Conservation (phyloP, 371 early-diverging fungal genomes). For the Mortierella sp. region DNA sequence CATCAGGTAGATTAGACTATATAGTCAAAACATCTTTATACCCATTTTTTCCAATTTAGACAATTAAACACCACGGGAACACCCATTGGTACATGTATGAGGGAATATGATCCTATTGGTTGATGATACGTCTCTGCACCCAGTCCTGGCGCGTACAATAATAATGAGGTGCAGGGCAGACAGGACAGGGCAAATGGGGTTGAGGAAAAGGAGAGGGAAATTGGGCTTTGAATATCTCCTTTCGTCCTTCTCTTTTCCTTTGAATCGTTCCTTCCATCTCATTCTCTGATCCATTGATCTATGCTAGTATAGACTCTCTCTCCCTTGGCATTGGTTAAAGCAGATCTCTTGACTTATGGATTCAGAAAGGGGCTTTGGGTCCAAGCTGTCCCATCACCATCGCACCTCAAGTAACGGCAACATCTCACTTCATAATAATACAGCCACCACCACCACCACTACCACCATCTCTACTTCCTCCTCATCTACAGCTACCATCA, state of each 20-base stretch:
- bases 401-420: neutral
- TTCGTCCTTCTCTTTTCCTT: neutral
- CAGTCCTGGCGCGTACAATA: no score
- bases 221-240: neutral
- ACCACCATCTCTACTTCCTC: neutral
- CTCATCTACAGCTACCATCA: conserved; percentile 1
- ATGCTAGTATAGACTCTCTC: neutral
- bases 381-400: conserved; percentile 12
- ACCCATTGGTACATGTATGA: no score
- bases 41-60: no score
- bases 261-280: neutral
- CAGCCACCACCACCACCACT: conserved; percentile 5
- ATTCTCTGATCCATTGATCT: neutral
- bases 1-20: neutral
- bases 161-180: neutral
- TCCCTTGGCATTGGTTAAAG: no score
- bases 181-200: neutral
- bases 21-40: neutral
- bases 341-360: conserved; percentile 19
- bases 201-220: neutral
- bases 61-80: no score
- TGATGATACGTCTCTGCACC: no score
- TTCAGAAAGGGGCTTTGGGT: conserved; percentile 29
- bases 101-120: no score
- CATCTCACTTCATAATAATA: conserved; percentile 3